These are phyloP conservation scores for Cymbopogon citratus DNA, from an alignment of 176 grass and related monocot genomes.

Conservation along the genomic window DNA sequence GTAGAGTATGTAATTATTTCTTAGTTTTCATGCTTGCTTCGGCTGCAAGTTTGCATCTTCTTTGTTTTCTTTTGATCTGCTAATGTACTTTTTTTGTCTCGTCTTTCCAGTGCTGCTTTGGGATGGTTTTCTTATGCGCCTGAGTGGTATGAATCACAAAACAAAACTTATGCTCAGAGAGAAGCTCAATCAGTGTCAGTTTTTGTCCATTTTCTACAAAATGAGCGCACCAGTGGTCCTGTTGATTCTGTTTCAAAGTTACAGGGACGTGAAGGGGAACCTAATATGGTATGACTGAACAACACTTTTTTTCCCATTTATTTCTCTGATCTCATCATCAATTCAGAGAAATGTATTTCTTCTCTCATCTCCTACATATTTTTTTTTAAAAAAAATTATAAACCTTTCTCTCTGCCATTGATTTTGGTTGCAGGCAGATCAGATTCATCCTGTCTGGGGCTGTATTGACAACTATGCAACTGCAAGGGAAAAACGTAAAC, in stretches of 20 bases:
- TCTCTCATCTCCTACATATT: constrained; percentile 4
- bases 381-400: constrained; percentile 12
- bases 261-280: constrained; percentile 66
- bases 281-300: constrained; percentile 58
- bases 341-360: background rate
- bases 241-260: constrained; percentile 55
- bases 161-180: constrained; percentile 82
- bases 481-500: constrained; percentile 78
- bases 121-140: constrained; percentile 96
- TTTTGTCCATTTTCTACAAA: constrained; percentile 85
- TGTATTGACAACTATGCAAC: constrained; percentile 67
- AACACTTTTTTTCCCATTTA: background rate
- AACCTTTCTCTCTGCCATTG: background rate
- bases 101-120: constrained; percentile 73
- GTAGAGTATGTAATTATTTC: background rate
- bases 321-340: background rate
- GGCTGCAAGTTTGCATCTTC: constrained; percentile 13
- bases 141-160: constrained; percentile 92
- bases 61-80: constrained; percentile 13
- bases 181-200: constrained; percentile 95
- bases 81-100: constrained; percentile 19
- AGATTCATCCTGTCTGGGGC: constrained; percentile 88
- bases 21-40: constrained; percentile 5
- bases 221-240: constrained; percentile 42
- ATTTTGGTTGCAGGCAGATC: constrained; percentile 55